A percentile compares a stretch with the other conserved stretches of the same genome.
These are phyloP conservation scores for Lineolata rhizophorae DNA, from an alignment of 495 filamentous ascomycete genomes.

Conservation along the genomic window DNA sequence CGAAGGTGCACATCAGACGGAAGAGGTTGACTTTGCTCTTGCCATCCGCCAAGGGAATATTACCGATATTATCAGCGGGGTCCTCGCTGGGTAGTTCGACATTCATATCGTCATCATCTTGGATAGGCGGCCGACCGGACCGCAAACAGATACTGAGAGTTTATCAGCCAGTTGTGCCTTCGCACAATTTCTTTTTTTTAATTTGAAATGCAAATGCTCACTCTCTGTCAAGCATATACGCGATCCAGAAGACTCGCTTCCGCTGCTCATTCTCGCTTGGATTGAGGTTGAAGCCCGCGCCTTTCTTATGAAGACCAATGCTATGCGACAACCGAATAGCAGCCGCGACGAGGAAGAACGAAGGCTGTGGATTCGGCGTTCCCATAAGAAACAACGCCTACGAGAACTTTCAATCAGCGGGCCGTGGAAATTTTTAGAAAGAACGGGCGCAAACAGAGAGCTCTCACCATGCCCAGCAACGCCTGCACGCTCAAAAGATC, in stretches of 20 bases:
- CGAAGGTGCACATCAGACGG: constrained; percentile 71
- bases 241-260: constrained; percentile 96
- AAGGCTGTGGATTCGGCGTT: constrained; percentile 89
- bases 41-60: constrained; percentile 76
- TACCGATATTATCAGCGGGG: constrained; percentile 76
- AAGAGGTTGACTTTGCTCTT: constrained; percentile 89
- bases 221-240: constrained; percentile 90
- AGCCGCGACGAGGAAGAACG: constrained; percentile 81
- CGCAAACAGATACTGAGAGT: constrained; percentile 51
- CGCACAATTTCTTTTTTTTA: too few relatives aligned
- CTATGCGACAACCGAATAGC: constrained; percentile 82
- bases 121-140: constrained; percentile 76
- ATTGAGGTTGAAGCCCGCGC: constrained; percentile 76
- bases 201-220: too few relatives aligned
- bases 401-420: neutral
- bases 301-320: constrained; percentile 86
- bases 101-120: constrained; percentile 97
- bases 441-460: constrained; percentile 4
- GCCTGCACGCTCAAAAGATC: constrained; percentile 95
- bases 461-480: constrained; percentile 63
- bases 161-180: constrained; percentile 9
- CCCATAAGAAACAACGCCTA: constrained; percentile 84
- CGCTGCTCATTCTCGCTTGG: constrained; percentile 82
- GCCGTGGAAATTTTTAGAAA: too few relatives aligned
- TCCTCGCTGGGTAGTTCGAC: constrained; percentile 86